A percentile compares a stretch with the other conserved stretches of the same genome.
phyloP scores from a whole-genome alignment of 129 eudicot species.

The Helichrysum umbraculigerum region DNA sequence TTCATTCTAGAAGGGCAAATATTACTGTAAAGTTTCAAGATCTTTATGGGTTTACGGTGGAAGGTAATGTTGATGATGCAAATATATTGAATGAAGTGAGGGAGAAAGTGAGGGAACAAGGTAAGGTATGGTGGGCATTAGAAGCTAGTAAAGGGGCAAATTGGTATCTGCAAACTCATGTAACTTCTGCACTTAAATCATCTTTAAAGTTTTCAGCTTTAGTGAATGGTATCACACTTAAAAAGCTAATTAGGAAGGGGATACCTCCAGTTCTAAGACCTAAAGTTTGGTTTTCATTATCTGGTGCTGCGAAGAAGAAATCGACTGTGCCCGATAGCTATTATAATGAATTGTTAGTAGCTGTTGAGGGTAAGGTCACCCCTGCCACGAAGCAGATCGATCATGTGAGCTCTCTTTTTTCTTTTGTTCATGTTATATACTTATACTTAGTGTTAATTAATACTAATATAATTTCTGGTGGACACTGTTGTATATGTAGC shows the following conservation, averaged over 20 bases:
- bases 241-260: conserved; percentile 86
- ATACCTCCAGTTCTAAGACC: conserved; percentile 89
- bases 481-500: conserved; percentile 6
- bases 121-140: conserved; percentile 89
- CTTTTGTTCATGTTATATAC: conserved; percentile 10
- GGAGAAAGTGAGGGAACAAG: conserved; percentile 91
- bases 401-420: conserved; percentile 59
- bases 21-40: conserved; percentile 89
- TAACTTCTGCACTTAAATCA: conserved; percentile 60
- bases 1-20: conserved; percentile 90
- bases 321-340: conserved; percentile 91
- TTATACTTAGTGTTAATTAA: background rate
- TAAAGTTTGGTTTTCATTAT: conserved; percentile 81
- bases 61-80: conserved; percentile 99
- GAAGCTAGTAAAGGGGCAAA: conserved; percentile 88
- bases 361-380: conserved; percentile 81
- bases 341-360: conserved; percentile 68
- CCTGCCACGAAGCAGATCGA: conserved; percentile 93
- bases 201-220: conserved; percentile 69
- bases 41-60: conserved; percentile 91
- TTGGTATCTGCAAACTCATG: conserved; percentile 76
- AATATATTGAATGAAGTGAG: conserved; percentile 92
- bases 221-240: conserved; percentile 79
- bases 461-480: background rate
- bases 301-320: conserved; percentile 99